These are phyloP conservation scores for Triticum timopheevii DNA, from an alignment of 176 grass and related monocot genomes.

Conservation along the genomic window DNA sequence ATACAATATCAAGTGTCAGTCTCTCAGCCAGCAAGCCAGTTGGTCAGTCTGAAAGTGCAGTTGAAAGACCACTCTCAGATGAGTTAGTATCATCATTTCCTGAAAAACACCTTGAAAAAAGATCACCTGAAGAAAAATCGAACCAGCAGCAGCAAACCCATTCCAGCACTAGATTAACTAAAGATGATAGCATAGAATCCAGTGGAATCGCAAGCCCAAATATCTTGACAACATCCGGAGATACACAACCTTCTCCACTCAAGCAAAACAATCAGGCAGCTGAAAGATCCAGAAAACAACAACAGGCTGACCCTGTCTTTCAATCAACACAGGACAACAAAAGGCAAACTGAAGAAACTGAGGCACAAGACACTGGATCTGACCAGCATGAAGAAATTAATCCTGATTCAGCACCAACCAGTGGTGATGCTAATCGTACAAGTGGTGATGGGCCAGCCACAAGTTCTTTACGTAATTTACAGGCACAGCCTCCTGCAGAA, in stretches of 20 bases:
- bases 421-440: not conserved
- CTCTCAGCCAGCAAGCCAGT: not conserved
- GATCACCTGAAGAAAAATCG: conserved; percentile 11
- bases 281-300: not conserved
- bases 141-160: not conserved
- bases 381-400: not conserved
- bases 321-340: not conserved
- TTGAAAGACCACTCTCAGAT: not conserved
- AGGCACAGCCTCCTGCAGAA: not conserved
- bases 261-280: not conserved
- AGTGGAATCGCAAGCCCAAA: not conserved
- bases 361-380: conserved; percentile 18
- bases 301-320: not conserved
- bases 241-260: not conserved
- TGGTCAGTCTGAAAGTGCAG: not conserved
- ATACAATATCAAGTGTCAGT: not conserved
- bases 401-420: not conserved
- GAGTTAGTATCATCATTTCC: not conserved
- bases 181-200: not conserved
- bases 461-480: not conserved
- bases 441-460: not conserved
- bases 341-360: conserved; percentile 10
- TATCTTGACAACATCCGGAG: not conserved
- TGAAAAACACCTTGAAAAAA: not conserved
- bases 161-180: conserved; percentile 5